Conservation (phyloP, 2,329 filamentous ascomycete species). For the Lachnum nothofagi region DNA sequence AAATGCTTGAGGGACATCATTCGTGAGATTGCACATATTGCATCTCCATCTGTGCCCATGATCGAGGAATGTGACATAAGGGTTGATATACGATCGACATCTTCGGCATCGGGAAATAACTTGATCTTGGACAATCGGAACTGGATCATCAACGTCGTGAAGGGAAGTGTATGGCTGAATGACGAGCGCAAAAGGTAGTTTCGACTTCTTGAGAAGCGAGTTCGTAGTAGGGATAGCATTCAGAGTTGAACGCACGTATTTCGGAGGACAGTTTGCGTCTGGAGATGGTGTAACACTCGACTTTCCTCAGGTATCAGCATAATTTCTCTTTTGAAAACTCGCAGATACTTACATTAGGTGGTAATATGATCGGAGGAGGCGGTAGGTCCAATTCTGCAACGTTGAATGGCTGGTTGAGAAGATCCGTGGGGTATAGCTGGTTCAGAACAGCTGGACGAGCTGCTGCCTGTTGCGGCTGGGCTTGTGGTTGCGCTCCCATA, state of each 20-base stretch:
- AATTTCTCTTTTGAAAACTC: neutral
- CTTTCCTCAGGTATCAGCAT: conserved; percentile 47
- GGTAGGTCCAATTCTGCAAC: conserved; percentile 87
- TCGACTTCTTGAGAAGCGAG: conserved; percentile 92
- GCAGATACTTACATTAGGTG: conserved; percentile 72
- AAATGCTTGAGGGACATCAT: conserved; percentile 97
- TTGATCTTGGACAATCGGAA: conserved; percentile 92
- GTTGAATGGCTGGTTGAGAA: conserved; percentile 89
- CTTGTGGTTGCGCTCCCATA: conserved; percentile 44
- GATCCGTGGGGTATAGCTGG: conserved; percentile 85
- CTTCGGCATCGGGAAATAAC: conserved; percentile 94
- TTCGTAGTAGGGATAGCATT: conserved; percentile 91
- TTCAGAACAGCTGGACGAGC: conserved; percentile 60
- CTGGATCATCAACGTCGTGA: conserved; percentile 84
- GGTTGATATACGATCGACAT: conserved; percentile 96
- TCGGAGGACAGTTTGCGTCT: conserved; percentile 82
- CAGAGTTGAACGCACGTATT: conserved; percentile 91
- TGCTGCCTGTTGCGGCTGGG: conserved; percentile 47
- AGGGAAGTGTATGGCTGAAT: conserved; percentile 93
- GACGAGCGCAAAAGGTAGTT: conserved; percentile 87
- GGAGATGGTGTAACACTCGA: conserved; percentile 87
- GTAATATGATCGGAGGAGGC: conserved; percentile 84
- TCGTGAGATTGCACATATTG: conserved; percentile 99
- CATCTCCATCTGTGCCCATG: conserved; percentile 97
- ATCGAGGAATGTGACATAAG: conserved; percentile 92